phyloP scores from a whole-genome alignment of 2,329 filamentous ascomycete species.

The Penicillium nordicum region DNA sequence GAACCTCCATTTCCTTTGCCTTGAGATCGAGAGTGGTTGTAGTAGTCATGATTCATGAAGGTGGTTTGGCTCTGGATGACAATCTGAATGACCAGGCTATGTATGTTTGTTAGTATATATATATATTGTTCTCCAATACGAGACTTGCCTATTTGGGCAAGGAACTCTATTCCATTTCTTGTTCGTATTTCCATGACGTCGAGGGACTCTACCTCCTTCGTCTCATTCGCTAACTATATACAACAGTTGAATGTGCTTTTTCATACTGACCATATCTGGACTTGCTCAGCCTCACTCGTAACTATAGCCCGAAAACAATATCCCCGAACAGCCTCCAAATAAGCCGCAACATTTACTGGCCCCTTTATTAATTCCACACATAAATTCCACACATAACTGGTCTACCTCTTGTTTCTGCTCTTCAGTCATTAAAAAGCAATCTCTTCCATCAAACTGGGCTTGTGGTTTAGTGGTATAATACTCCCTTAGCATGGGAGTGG shows the following conservation, averaged over 20 bases:
- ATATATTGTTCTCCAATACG: constrained; percentile 13
- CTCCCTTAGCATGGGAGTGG: constrained; percentile 49
- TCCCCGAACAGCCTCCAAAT: background rate
- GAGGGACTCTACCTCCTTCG: too few relatives aligned
- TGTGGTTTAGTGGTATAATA: constrained; percentile 51
- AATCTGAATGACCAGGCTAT: background rate
- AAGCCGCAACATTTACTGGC: too few relatives aligned
- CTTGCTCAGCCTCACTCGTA: background rate
- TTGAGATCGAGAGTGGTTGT: constrained; percentile 1
- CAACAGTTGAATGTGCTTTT: too few relatives aligned
- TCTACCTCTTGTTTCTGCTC: background rate
- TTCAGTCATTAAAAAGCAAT: rapidly evolving
- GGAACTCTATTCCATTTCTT: background rate
- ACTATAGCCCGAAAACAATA: background rate
- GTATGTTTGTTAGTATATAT: background rate
- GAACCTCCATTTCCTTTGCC: constrained; percentile 6
- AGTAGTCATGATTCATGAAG: background rate
- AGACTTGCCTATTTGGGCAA: constrained; percentile 18
- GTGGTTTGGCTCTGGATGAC: background rate
- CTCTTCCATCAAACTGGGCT: constrained; percentile 22
- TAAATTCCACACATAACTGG: too few relatives aligned
- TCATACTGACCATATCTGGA: background rate
- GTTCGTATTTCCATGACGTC: background rate
- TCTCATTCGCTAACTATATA: background rate
- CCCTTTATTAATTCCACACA: too few relatives aligned